A percentile compares a stretch with the other conserved stretches of the same genome.
These are phyloP conservation scores for Microstegium vimineum DNA, from an alignment of 176 grass and related monocot species.

Conservation along the genomic window DNA sequence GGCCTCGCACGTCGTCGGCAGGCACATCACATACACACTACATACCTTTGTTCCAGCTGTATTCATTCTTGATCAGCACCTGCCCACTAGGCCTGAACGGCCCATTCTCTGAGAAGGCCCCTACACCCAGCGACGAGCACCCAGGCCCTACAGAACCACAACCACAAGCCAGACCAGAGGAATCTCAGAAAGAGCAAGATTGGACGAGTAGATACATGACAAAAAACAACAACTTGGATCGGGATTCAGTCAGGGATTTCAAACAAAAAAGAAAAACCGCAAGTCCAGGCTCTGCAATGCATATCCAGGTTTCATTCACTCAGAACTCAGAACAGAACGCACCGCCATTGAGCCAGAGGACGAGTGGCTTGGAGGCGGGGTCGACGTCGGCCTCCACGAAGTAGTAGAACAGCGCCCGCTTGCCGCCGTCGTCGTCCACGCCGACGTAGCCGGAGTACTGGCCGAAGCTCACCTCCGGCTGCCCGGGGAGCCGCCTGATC, in stretches of 20 bases:
- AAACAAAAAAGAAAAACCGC: background rate
- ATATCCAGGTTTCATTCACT: background rate
- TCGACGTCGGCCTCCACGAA: slow-evolving; percentile 86
- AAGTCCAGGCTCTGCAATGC: background rate
- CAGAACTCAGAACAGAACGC: background rate
- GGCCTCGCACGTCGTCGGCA: background rate
- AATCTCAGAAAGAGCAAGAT: slow-evolving; percentile 23
- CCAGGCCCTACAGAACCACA: slow-evolving; percentile 72
- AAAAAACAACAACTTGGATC: background rate
- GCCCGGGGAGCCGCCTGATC: slow-evolving; percentile 73
- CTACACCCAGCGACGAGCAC: slow-evolving; percentile 95
- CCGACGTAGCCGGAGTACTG: slow-evolving; percentile 87
- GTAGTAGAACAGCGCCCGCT: slow-evolving; percentile 96
- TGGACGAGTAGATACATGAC: background rate
- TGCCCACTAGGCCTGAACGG: slow-evolving; percentile 90
- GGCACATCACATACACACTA: background rate
- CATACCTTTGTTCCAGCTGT: slow-evolving; percentile 99
- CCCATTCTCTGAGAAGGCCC: slow-evolving; percentile 99
- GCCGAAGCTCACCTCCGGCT: slow-evolving; percentile 76
- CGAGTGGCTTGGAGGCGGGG: slow-evolving; percentile 70
- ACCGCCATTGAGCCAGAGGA: slow-evolving; percentile 99
- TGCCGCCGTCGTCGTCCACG: slow-evolving; percentile 52
- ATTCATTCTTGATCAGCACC: slow-evolving; percentile 75
- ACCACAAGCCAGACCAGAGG: background rate
- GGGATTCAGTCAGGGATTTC: background rate